These are phyloP conservation scores for Eutrema yunnanense DNA, from an alignment of 345 rosid species.

Conservation along the genomic window DNA sequence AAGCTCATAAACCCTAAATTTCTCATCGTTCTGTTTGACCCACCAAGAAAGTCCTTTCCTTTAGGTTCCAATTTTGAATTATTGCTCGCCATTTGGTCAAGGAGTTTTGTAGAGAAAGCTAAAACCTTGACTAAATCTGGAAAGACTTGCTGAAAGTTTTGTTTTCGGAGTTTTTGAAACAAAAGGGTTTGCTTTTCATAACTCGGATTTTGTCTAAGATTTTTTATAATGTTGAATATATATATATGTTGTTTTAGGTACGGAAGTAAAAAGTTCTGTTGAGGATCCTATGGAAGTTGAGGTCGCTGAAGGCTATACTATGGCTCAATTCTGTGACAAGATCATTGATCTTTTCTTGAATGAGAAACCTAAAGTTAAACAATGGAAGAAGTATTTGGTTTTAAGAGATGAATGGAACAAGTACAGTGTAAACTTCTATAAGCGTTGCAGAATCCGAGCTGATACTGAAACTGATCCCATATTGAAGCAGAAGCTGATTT, in stretches of 20 bases:
- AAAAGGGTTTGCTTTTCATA: neutral
- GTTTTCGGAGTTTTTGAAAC: neutral
- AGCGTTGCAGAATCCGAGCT: constrained; percentile 52
- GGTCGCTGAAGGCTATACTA: constrained; percentile 63
- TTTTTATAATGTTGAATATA: neutral
- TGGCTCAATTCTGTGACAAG: constrained; percentile 73
- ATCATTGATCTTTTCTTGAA: constrained; percentile 68
- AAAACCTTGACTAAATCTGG: neutral
- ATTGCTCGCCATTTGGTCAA: neutral
- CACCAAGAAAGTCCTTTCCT: neutral
- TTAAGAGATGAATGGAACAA: constrained; percentile 84
- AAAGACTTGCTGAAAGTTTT: neutral
- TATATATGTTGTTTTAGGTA: constrained; percentile 33
- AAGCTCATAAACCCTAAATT: neutral
- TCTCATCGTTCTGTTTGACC: neutral
- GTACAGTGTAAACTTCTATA: constrained; percentile 65
- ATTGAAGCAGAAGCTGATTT: constrained; percentile 45
- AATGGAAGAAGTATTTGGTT: constrained; percentile 77
- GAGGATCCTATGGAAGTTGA: constrained; percentile 49
- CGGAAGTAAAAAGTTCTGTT: constrained; percentile 34
- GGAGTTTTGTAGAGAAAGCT: neutral
- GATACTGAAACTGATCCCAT: constrained; percentile 49
- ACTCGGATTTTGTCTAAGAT: neutral
- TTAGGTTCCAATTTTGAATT: neutral
- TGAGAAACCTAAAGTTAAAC: constrained; percentile 69